Percentiles rank a stretch among this genome's conserved stretches.
Evolutionary conservation across 2,329 filamentous ascomycete species (phyloP).

Genomic region (Xylariomycetidae sp.): DNA sequence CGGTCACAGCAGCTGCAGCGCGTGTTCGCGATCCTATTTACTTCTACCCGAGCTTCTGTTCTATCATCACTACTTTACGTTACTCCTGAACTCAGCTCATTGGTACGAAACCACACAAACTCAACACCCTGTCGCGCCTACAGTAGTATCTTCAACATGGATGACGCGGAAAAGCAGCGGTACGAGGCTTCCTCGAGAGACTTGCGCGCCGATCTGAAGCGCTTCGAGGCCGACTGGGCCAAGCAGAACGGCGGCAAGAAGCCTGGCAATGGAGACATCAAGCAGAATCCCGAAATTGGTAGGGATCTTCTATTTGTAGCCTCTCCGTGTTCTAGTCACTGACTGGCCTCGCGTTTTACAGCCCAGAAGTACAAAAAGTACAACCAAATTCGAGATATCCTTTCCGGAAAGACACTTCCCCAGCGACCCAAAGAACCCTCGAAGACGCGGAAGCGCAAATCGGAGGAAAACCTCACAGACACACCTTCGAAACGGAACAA

Average conservation of each 20-base stretch:
- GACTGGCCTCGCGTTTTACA: slow-evolving; percentile 26
- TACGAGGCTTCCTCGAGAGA: slow-evolving; percentile 46
- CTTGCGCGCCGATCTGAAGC: slow-evolving; percentile 65
- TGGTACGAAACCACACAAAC: too few species aligned
- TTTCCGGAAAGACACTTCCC: slow-evolving; percentile 47
- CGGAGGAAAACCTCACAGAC: slow-evolving; percentile 28
- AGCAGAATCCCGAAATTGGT: slow-evolving; percentile 66
- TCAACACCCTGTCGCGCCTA: not conserved
- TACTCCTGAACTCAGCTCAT: too few species aligned
- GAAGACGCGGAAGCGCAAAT: slow-evolving; percentile 34
- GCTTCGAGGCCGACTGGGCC: slow-evolving; percentile 66
- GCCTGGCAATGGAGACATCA: slow-evolving; percentile 69
- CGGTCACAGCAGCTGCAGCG: too few species aligned
- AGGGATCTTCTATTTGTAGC: slow-evolving; percentile 17
- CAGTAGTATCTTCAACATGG: slow-evolving; percentile 32
- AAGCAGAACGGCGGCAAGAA: slow-evolving; percentile 58
- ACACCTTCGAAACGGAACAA: slow-evolving; percentile 49
- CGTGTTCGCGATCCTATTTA: too few species aligned
- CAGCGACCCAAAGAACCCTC: slow-evolving; percentile 32
- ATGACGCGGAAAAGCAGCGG: slow-evolving; percentile 34
- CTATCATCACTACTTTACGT: too few species aligned
- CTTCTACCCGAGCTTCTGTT: slow-evolving; percentile 3
- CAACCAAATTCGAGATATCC: slow-evolving; percentile 55
- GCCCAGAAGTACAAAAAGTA: slow-evolving; percentile 74
- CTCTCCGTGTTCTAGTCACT: not conserved